Conservation (phyloP, 2,329 filamentous ascomycete species). For the Colletotrichum chlorophyti region DNA sequence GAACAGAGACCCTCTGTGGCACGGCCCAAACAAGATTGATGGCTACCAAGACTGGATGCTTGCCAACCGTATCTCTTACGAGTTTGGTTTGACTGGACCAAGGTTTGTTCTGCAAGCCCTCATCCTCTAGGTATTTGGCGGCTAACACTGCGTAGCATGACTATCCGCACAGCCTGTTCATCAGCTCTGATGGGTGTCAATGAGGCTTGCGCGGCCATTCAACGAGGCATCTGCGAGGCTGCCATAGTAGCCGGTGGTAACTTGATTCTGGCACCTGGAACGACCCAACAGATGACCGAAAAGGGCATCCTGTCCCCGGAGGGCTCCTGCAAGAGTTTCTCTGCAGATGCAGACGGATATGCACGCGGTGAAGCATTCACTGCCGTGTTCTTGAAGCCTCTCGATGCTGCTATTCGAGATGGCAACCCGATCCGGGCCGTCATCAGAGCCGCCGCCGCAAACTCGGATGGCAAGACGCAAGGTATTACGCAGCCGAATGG, state of each 20-base stretch:
- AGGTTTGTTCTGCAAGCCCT: neutral
- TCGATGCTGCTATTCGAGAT: conserved; percentile 46
- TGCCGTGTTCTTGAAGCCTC: conserved; percentile 47
- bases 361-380: conserved; percentile 49
- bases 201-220: conserved; percentile 31
- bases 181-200: conserved; percentile 33
- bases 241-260: conserved; percentile 36
- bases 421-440: conserved; percentile 43
- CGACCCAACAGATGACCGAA: conserved; percentile 21
- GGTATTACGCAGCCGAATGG: conserved; percentile 48
- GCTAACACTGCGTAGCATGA: conserved; percentile 30
- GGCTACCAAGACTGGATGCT: conserved; percentile 35
- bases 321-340: conserved; percentile 35
- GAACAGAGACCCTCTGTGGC: conserved; percentile 30
- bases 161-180: conserved; percentile 37
- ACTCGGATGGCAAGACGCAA: conserved; percentile 40
- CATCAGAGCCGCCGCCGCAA: conserved; percentile 36
- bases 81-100: conserved; percentile 19
- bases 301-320: conserved; percentile 26
- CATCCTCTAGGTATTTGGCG: conserved; percentile 8
- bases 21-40: conserved; percentile 32
- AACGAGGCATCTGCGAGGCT: conserved; percentile 16
- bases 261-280: conserved; percentile 36
- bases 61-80: conserved; percentile 39
- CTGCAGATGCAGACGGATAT: conserved; percentile 48